These are phyloP conservation scores for Neurospora sp. DNA, from an alignment of 495 filamentous ascomycete genomes.

Conservation along the genomic window DNA sequence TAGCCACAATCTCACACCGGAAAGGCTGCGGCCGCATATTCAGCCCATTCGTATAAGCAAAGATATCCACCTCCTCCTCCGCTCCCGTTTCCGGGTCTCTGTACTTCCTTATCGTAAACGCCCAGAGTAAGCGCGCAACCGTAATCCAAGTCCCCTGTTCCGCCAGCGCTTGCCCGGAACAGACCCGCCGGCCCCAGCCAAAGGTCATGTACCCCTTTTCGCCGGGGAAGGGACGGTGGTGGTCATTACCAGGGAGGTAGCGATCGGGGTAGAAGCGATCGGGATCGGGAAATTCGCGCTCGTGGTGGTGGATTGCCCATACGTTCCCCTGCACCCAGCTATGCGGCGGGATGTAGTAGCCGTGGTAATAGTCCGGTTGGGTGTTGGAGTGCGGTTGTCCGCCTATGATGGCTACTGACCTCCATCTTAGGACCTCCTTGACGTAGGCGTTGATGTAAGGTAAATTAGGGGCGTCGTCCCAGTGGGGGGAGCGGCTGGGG, in stretches of 20 bases:
- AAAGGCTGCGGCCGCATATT: constrained; percentile 48
- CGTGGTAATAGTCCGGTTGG: constrained; percentile 48
- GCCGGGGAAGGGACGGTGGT: constrained; percentile 43
- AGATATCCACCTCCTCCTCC: constrained; percentile 44
- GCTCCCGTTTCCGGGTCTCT: constrained; percentile 33
- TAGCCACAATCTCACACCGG: constrained; percentile 36
- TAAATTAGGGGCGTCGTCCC: constrained; percentile 46
- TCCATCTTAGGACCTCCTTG: constrained; percentile 56
- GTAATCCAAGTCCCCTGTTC: constrained; percentile 49
- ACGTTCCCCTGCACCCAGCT: constrained; percentile 52
- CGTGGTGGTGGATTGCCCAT: constrained; percentile 56
- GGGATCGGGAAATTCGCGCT: constrained; percentile 52
- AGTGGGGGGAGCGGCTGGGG: constrained; percentile 39
- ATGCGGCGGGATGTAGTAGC: constrained; percentile 42
- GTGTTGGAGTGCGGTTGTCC: constrained; percentile 54
- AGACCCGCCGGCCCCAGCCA: constrained; percentile 51
- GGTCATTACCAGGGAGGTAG: constrained; percentile 36
- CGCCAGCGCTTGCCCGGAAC: constrained; percentile 47
- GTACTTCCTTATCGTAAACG: constrained; percentile 41
- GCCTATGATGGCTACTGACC: constrained; percentile 53
- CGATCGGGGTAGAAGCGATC: constrained; percentile 46
- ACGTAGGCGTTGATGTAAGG: constrained; percentile 52
- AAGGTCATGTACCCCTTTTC: constrained; percentile 57
- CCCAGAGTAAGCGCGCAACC: constrained; percentile 47
- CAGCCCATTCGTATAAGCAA: constrained; percentile 43